Evolutionary conservation across 2,329 filamentous ascomycete species (phyloP).

Genomic region (Penicillium sp.): DNA sequence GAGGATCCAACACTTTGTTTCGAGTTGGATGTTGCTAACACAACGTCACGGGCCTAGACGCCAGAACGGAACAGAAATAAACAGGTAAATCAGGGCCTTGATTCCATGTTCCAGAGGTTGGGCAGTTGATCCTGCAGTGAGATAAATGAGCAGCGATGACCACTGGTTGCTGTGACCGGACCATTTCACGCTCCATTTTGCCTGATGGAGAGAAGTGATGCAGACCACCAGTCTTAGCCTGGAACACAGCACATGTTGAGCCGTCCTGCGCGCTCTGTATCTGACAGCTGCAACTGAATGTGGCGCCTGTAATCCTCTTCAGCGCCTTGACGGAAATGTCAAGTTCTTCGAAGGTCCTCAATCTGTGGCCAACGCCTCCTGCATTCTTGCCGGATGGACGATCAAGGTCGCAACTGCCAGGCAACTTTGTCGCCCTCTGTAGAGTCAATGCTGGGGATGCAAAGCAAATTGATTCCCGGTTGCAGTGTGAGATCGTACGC

Average conservation of each 20-base stretch:
- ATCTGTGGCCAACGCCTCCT: constrained; percentile 1
- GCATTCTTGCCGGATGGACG: constrained; percentile 6
- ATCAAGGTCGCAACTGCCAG: neutral
- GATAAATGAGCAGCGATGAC: too few relatives aligned
- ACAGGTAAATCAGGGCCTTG: neutral
- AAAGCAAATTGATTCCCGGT: constrained; percentile 4
- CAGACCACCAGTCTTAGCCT: neutral
- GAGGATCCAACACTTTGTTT: neutral
- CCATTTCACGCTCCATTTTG: neutral
- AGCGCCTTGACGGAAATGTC: neutral
- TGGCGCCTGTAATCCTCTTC: neutral
- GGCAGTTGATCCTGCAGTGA: too few relatives aligned
- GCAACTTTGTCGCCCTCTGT: neutral
- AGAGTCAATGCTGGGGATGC: neutral
- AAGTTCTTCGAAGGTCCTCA: neutral
- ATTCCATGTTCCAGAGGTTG: neutral
- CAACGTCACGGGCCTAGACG: neutral
- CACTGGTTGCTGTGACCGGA: too few relatives aligned
- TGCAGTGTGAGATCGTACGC: constrained; percentile 5
- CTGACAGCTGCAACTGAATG: neutral
- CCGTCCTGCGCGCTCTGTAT: too few relatives aligned
- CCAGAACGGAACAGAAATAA: neutral
- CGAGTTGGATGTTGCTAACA: neutral
- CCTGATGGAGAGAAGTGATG: neutral
- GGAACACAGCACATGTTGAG: neutral